A percentile compares a stretch with the other conserved stretches of the same genome.
Conservation (phyloP, 768 basidiomycete genomes). For the Exidia glandulosa region DNA sequence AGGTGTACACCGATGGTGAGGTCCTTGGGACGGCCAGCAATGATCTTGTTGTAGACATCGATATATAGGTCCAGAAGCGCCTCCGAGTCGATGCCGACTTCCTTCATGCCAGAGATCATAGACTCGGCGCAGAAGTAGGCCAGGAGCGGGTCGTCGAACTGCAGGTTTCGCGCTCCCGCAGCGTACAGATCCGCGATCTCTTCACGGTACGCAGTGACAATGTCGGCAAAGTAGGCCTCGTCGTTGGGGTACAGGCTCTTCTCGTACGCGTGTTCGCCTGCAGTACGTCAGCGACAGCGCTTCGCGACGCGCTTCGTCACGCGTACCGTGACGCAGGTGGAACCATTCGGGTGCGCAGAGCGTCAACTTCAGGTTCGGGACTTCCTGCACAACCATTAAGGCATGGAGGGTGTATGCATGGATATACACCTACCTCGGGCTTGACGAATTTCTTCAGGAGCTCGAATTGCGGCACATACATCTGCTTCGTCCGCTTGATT, state of each 20-base stretch:
- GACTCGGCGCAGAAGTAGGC: conserved; percentile 56
- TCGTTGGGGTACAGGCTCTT: conserved; percentile 50
- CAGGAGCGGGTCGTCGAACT: conserved; percentile 37
- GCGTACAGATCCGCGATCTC: conserved; percentile 36
- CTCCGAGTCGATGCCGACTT: conserved; percentile 47
- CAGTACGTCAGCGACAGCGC: neutral
- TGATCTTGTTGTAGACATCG: conserved; percentile 37
- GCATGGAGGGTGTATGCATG: neutral
- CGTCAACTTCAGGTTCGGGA: conserved; percentile 58
- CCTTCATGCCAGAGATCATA: conserved; percentile 46
- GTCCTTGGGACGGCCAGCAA: conserved; percentile 38
- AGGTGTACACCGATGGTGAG: conserved; percentile 48
- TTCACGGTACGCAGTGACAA: conserved; percentile 33
- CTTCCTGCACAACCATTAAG: conserved; percentile 30
- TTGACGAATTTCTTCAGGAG: conserved; percentile 46
- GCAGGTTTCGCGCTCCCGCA: conserved; percentile 31
- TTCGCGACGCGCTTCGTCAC: conserved; percentile 35
- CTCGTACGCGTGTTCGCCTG: conserved; percentile 14
- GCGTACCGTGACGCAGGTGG: conserved; percentile 54
- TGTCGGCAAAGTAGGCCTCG: conserved; percentile 40
- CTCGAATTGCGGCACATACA: conserved; percentile 55
- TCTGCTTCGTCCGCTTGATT: conserved; percentile 48
- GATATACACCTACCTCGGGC: conserved; percentile 32
- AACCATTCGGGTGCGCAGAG: conserved; percentile 65
- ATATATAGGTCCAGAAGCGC: conserved; percentile 57